These are phyloP conservation scores for Monosporascus cannonballus DNA, from an alignment of 2,329 filamentous ascomycete genomes.

Conservation along the genomic window DNA sequence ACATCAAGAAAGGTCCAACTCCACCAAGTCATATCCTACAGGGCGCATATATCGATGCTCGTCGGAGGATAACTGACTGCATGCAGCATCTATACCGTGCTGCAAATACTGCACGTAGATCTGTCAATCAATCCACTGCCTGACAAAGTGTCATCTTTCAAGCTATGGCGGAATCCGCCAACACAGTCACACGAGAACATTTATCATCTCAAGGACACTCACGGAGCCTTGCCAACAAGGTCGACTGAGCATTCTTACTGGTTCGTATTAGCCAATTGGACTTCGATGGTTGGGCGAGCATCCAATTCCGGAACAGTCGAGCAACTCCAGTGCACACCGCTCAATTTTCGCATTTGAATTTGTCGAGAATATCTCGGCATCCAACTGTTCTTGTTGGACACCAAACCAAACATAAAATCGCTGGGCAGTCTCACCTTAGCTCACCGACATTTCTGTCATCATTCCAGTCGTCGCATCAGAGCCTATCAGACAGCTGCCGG, in stretches of 20 bases:
- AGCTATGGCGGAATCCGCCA: not conserved
- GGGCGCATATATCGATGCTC: not conserved
- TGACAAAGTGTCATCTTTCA: not conserved
- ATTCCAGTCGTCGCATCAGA: not conserved
- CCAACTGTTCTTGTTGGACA: not conserved
- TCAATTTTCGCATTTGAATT: not conserved
- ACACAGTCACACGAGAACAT: not conserved
- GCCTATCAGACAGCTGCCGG: not conserved
- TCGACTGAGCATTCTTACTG: not conserved
- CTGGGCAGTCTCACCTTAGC: not conserved
- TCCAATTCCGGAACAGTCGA: not conserved
- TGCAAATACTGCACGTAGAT: not conserved
- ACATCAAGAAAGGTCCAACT: not conserved
- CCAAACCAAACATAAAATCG: not conserved
- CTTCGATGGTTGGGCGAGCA: not conserved
- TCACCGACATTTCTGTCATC: constrained; percentile 1
- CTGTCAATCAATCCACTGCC: not conserved
- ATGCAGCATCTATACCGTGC: not conserved
- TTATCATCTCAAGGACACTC: not conserved
- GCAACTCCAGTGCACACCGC: not conserved
- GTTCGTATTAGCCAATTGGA: not conserved
- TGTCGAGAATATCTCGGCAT: not conserved
- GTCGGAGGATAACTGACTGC: not conserved
- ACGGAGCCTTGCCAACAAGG: not conserved
- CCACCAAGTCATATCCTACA: not conserved